These are phyloP conservation scores for Epichloe baconii DNA, from an alignment of 2,329 filamentous ascomycete species.

Conservation along the genomic window DNA sequence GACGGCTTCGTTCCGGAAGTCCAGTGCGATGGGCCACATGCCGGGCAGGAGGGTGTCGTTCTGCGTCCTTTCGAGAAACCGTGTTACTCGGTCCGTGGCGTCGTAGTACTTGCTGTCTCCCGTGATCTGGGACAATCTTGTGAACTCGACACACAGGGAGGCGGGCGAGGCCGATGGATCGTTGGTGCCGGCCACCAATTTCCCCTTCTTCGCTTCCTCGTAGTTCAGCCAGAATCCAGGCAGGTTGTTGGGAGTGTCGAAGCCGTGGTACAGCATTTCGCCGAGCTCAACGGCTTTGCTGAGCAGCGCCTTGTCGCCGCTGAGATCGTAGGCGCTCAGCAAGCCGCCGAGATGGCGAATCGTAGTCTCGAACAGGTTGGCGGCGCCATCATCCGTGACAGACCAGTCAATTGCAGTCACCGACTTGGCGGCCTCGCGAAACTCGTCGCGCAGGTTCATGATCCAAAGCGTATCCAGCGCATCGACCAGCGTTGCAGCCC, in stretches of 20 bases:
- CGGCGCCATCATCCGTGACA: conserved; percentile 26
- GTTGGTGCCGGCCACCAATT: conserved; percentile 37
- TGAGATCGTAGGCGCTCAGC: conserved; percentile 37
- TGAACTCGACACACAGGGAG: conserved; percentile 69
- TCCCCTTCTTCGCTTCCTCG: conserved; percentile 24
- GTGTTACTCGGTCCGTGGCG: conserved; percentile 59
- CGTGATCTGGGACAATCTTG: conserved; percentile 59
- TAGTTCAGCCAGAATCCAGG: conserved; percentile 36
- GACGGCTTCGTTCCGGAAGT: conserved; percentile 43
- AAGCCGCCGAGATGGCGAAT: conserved; percentile 35
- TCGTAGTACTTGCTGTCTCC: conserved; percentile 64
- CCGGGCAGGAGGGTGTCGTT: conserved; percentile 58
- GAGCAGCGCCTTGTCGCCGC: conserved; percentile 30
- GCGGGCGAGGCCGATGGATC: conserved; percentile 37
- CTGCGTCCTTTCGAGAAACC: conserved; percentile 55
- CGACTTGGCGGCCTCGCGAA: conserved; percentile 37
- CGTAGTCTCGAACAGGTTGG: conserved; percentile 41
- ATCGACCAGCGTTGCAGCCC: conserved; percentile 48
- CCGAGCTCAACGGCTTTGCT: conserved; percentile 37
- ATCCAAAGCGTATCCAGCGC: conserved; percentile 49
- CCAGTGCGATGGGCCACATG: conserved; percentile 59
- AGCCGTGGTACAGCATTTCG: conserved; percentile 40
- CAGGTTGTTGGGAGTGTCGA: conserved; percentile 41
- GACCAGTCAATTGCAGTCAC: conserved; percentile 39
- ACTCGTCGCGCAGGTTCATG: conserved; percentile 46